phyloP scores from a whole-genome alignment of 2,329 filamentous ascomycete species.

The Xylariaceae sp. region DNA sequence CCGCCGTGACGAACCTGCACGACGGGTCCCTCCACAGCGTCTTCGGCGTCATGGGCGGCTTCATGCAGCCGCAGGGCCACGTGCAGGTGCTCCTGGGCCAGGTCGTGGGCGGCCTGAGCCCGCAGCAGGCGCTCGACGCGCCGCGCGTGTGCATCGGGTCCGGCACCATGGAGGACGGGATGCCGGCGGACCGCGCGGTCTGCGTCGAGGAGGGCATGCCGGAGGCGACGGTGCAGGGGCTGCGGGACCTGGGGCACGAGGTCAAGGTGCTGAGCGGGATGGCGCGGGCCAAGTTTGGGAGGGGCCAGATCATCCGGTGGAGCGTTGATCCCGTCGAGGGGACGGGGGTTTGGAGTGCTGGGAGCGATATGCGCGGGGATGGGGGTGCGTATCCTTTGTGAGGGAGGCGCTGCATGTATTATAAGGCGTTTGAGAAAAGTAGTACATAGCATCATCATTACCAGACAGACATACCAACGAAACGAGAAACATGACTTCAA shows the following conservation, averaged over 20 bases:
- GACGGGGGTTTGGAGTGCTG: conserved; percentile 74
- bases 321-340: conserved; percentile 67
- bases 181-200: conserved; percentile 53
- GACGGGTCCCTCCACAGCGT: conserved; percentile 73
- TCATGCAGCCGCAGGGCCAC: conserved; percentile 97
- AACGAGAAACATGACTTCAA: too few relatives aligned
- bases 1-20: conserved; percentile 72
- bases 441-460: too few relatives aligned
- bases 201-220: conserved; percentile 80
- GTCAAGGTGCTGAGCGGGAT: conserved; percentile 65
- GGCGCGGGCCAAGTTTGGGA: conserved; percentile 68
- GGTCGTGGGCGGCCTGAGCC: conserved; percentile 73
- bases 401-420: too few relatives aligned
- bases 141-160: conserved; percentile 80
- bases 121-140: conserved; percentile 85
- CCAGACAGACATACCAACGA: too few relatives aligned
- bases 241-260: conserved; percentile 68
- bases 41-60: conserved; percentile 96
- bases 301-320: conserved; percentile 80
- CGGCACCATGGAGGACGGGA: conserved; percentile 57
- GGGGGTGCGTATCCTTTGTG: conserved; percentile 59
- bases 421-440: too few relatives aligned
- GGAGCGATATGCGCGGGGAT: conserved; percentile 84
- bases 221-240: conserved; percentile 59
- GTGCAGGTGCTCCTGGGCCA: conserved; percentile 91